phyloP scores from a whole-genome alignment of 202 grass and related monocot species.

The Dendrocalamus latiflorus region DNA sequence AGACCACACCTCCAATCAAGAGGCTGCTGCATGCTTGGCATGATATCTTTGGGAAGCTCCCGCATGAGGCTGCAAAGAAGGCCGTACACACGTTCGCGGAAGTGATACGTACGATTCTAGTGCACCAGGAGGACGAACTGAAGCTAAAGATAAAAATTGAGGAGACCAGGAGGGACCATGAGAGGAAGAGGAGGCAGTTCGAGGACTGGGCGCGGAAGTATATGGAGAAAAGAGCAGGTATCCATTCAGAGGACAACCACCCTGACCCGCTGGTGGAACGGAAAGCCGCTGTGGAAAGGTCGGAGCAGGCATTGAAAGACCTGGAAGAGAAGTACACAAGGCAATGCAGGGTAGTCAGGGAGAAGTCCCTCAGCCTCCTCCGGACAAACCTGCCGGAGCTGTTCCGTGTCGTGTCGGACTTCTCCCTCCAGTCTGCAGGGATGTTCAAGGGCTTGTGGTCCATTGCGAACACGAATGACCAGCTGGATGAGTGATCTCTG shows the following conservation, averaged over 20 bases:
- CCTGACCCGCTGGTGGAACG: conserved; percentile 44
- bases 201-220: conserved; percentile 63
- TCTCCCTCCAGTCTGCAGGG: conserved; percentile 39
- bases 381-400: conserved; percentile 58
- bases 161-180: too few relatives aligned
- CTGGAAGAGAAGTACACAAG: conserved; percentile 38
- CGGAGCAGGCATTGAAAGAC: conserved; percentile 37
- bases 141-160: too few relatives aligned
- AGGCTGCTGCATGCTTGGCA: conserved; percentile 60
- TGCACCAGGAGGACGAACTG: conserved; percentile 61
- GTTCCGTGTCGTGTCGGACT: conserved; percentile 44
- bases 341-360: conserved; percentile 66
- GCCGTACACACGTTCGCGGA: conserved; percentile 52
- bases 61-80: conserved; percentile 25
- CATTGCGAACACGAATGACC: conserved; percentile 30
- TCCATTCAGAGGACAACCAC: conserved; percentile 24
- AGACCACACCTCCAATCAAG: conserved; percentile 62
- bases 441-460: conserved; percentile 58
- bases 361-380: conserved; percentile 71
- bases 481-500: conserved; percentile 25
- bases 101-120: conserved; percentile 49
- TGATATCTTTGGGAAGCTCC: conserved; percentile 58
- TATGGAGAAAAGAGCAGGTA: conserved; percentile 45
- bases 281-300: conserved; percentile 30
- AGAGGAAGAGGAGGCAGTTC: too few relatives aligned